These are phyloP conservation scores for Nannizziopsis barbatae DNA, from an alignment of 2,329 filamentous ascomycete genomes.

Conservation along the genomic window DNA sequence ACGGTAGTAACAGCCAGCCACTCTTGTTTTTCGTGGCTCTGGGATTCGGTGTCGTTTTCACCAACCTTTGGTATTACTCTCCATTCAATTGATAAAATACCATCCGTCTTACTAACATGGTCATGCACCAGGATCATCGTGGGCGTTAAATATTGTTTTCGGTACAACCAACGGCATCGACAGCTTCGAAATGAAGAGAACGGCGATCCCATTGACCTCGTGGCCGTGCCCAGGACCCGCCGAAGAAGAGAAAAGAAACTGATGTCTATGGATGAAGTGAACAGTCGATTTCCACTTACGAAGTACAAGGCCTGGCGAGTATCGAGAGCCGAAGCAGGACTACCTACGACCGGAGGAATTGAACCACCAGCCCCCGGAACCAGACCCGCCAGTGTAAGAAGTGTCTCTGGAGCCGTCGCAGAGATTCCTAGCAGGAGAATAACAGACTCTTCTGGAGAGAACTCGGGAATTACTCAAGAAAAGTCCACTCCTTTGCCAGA, in stretches of 20 bases:
- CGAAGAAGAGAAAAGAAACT: constrained; percentile 92
- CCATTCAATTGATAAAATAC: background rate
- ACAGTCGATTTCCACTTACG: constrained; percentile 86
- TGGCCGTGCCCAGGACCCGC: constrained; percentile 74
- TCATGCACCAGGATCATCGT: constrained; percentile 75
- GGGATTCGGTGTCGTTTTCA: constrained; percentile 96
- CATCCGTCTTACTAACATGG: constrained; percentile 7
- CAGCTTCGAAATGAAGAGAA: constrained; percentile 64
- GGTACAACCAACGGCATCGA: constrained; percentile 90
- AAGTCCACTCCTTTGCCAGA: constrained; percentile 22
- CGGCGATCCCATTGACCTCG: constrained; percentile 77
- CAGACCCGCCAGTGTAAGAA: constrained; percentile 58
- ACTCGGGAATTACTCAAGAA: constrained; percentile 37
- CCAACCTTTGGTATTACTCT: constrained; percentile 77
- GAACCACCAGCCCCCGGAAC: constrained; percentile 53
- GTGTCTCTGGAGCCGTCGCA: constrained; percentile 33
- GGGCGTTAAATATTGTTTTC: constrained; percentile 97
- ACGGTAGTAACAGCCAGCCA: constrained; percentile 48
- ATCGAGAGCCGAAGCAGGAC: constrained; percentile 66
- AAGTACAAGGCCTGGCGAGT: constrained; percentile 97
- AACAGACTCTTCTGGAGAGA: constrained; percentile 42
- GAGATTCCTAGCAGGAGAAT: constrained; percentile 34
- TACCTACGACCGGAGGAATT: constrained; percentile 76
- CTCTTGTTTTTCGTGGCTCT: constrained; percentile 88
- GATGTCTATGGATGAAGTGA: constrained; percentile 98